Percentiles rank a stretch among this genome's conserved stretches.
phyloP scores from a whole-genome alignment of 768 basidiomycete genomes.

The Mycena albidolilacea region DNA sequence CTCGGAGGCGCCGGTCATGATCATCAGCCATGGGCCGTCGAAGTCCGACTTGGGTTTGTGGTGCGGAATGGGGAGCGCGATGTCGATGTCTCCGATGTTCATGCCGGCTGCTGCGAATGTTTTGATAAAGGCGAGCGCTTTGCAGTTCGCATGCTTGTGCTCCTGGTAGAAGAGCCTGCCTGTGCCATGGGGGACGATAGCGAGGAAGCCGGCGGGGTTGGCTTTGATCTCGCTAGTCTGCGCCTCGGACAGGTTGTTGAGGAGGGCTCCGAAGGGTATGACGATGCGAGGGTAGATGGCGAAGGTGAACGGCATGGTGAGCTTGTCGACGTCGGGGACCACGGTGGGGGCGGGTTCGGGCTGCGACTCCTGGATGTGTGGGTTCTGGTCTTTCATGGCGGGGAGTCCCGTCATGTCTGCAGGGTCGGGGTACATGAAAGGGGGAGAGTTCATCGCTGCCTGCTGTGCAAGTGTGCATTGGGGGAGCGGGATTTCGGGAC shows the following conservation, averaged over 20 bases:
- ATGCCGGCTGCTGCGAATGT: too few relatives aligned
- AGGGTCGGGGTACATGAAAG: neutral
- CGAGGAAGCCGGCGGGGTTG: neutral
- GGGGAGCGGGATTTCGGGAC: neutral
- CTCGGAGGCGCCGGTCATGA: neutral
- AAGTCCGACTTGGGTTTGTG: neutral
- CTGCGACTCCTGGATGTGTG: neutral
- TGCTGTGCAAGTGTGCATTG: neutral
- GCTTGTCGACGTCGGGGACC: neutral
- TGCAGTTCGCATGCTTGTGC: neutral
- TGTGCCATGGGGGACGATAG: neutral
- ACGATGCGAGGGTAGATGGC: neutral
- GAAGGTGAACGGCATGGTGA: conserved; percentile 1
- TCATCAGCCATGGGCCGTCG: neutral
- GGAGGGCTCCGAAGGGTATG: neutral
- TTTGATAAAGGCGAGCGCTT: too few relatives aligned
- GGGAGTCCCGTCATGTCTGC: conserved; percentile 1
- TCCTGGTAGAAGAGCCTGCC: neutral
- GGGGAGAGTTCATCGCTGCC: neutral
- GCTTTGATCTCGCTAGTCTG: neutral
- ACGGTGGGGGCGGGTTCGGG: neutral
- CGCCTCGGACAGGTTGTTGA: neutral
- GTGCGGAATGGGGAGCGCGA: too few relatives aligned
- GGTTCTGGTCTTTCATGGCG: neutral
- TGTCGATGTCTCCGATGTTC: too few relatives aligned